Percentiles rank a stretch among this genome's conserved stretches.
phyloP scores from a whole-genome alignment of 73 alveolate species.

The Urostyla sp. region DNA sequence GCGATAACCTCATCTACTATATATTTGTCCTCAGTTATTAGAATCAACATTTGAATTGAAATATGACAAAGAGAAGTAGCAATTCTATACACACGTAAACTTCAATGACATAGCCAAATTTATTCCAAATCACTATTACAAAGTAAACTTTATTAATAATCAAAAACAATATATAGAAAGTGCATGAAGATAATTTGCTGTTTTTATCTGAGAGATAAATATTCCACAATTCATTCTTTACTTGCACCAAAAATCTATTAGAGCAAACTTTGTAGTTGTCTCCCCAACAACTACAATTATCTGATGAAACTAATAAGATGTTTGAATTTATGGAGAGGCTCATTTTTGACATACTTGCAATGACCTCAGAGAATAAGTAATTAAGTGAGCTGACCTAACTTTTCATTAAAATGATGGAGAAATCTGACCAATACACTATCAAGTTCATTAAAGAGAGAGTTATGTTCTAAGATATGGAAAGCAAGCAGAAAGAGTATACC shows the following conservation, averaged over 20 bases:
- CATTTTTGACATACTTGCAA: slow-evolving; percentile 14
- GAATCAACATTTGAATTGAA: not conserved
- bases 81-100: not conserved
- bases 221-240: slow-evolving; percentile 52
- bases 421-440: not conserved
- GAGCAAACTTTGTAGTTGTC: not conserved
- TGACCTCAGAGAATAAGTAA: slow-evolving; percentile 40
- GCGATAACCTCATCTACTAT: slow-evolving; percentile 7
- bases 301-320: not conserved
- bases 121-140: slow-evolving; percentile 60
- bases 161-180: not conserved
- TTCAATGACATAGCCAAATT: slow-evolving; percentile 36
- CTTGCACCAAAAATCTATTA: slow-evolving; percentile 47
- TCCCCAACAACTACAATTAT: not conserved
- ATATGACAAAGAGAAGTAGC: slow-evolving; percentile 28
- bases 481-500: not conserved
- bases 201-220: slow-evolving; percentile 61
- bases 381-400: slow-evolving; percentile 4
- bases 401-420: not conserved
- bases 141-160: slow-evolving; percentile 9
- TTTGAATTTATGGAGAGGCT: slow-evolving; percentile 22
- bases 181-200: slow-evolving; percentile 46
- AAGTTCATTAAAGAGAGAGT: not conserved
- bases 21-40: slow-evolving; percentile 11
- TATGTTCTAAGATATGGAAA: not conserved